phyloP scores from a whole-genome alignment of 345 rosid genomes.

The Viola odorata region DNA sequence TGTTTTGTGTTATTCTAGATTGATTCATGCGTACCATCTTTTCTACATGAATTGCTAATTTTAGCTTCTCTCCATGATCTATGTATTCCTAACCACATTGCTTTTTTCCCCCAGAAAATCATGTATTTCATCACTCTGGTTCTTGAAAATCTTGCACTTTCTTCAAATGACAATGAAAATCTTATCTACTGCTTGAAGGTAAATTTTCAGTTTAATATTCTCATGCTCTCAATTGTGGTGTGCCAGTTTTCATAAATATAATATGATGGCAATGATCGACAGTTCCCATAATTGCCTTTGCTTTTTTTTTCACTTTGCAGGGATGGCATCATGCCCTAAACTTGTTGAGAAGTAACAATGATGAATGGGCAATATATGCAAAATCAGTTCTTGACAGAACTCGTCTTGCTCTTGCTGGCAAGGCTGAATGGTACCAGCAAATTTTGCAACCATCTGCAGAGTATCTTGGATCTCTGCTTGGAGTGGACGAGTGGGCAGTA shows the following conservation, averaged over 20 bases:
- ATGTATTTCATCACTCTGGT: conserved; percentile 71
- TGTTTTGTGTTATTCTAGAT: not conserved
- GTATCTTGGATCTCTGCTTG: conserved; percentile 86
- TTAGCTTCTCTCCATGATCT: conserved; percentile 7
- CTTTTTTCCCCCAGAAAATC: conserved; percentile 56
- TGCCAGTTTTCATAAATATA: too few species aligned
- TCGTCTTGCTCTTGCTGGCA: conserved; percentile 78
- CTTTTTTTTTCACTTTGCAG: conserved; percentile 35
- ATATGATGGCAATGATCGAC: conserved; percentile 1
- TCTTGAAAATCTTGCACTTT: conserved; percentile 88
- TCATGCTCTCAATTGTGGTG: not conserved
- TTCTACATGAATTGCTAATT: conserved; percentile 1
- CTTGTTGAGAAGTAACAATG: conserved; percentile 51
- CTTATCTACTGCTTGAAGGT: conserved; percentile 91
- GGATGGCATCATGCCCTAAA: conserved; percentile 74
- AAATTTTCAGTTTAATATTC: conserved; percentile 1
- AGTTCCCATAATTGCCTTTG: conserved; percentile 1
- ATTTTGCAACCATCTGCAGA: conserved; percentile 93
- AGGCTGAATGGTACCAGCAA: conserved; percentile 79
- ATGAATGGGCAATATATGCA: conserved; percentile 84
- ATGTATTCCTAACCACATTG: conserved; percentile 15
- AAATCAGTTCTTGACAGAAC: conserved; percentile 96
- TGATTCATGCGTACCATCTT: conserved; percentile 2
- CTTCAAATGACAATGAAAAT: conserved; percentile 92
- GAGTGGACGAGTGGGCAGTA: conserved; percentile 87